Base-by-base conservation (phyloP, 495 filamentous ascomycete species). In the Penicillium odoratum region DNA sequence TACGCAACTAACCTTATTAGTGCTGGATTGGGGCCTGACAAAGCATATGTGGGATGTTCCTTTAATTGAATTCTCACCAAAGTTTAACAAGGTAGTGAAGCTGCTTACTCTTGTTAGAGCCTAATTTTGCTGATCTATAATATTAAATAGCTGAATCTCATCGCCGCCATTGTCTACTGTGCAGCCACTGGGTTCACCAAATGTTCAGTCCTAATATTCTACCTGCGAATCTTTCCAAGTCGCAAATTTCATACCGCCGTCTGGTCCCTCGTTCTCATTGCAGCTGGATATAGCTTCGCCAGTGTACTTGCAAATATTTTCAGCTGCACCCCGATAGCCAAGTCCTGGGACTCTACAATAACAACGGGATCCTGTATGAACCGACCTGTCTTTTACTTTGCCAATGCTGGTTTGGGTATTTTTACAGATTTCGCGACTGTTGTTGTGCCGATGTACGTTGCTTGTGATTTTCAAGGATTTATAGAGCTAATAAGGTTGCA, bases 211-310 rank as follows among this genome's bases (percentile, higher is more conserved):
- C 64, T 82, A 40, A 51, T 82, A 7, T 75, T 78, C 56, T 83
- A 80, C 64, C 67, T 78, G 48, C 78, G 78, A 56, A 75, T 85
- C 48, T 75, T 75, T 52, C 75, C 75, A 25, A 69, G 69, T 30
- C 59, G 61, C 7, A 64, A 58, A 42, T 72, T 77, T 54, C 70
- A 73, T 42, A 53, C 55, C 18, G 58, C 60, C 1, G 70, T 73
- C 18, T 75, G 69, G 69, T 18, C 53, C 0, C 48, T 71, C 29
- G 62, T 75, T 0, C 65, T 68, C 44, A 68, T 78, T 44, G 73
- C 73, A 3, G 61, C 64, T 0, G 65, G 64, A 26, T 76, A 73
- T 53, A 69, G 64, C 31, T n/a, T 77, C 21, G 70, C 71, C 21
- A 71, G 71, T 26, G 60, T 71, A 15, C 50, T 74, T 16, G 71